These are phyloP conservation scores for Rutstroemia sp. DNA, from an alignment of 2,329 filamentous ascomycete genomes.

Conservation along the genomic window DNA sequence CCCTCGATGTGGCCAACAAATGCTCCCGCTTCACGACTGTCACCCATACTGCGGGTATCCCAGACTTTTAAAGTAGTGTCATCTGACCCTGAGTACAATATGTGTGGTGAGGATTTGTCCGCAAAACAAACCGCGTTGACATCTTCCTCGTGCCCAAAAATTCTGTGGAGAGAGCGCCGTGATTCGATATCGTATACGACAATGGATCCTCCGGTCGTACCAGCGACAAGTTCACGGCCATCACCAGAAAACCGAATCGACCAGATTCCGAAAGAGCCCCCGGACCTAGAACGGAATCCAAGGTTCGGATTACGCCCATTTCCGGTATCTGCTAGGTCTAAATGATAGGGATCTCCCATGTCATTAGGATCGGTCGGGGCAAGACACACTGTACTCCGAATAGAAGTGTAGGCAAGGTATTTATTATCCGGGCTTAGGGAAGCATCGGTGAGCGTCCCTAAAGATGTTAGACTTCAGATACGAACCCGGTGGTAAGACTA, in stretches of 20 bases:
- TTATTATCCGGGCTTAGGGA: slow-evolving; percentile 86
- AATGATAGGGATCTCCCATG: slow-evolving; percentile 66
- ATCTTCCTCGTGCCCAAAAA: slow-evolving; percentile 68
- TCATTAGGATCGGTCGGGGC: slow-evolving; percentile 82
- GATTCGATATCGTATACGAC: slow-evolving; percentile 91
- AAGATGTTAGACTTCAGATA: neutral
- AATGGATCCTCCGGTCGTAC: slow-evolving; percentile 70
- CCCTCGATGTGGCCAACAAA: slow-evolving; percentile 62
- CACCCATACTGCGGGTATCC: slow-evolving; percentile 88
- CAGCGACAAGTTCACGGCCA: slow-evolving; percentile 82
- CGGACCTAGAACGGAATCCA: neutral
- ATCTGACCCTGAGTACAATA: slow-evolving; percentile 92
- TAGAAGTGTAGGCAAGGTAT: slow-evolving; percentile 86
- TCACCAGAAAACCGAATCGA: slow-evolving; percentile 90
- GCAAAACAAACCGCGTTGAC: slow-evolving; percentile 97
- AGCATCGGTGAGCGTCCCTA: slow-evolving; percentile 87
- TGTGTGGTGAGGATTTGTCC: slow-evolving; percentile 80
- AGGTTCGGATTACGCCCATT: slow-evolving; percentile 16
- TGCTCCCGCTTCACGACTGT: slow-evolving; percentile 61
- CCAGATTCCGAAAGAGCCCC: slow-evolving; percentile 61
- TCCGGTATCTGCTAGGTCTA: slow-evolving; percentile 60
- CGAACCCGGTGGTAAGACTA: too few species aligned
- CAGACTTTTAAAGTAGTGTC: slow-evolving; percentile 93
- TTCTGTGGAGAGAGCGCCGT: slow-evolving; percentile 57
- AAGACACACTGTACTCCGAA: slow-evolving; percentile 75